These are phyloP conservation scores for Mentha longifolia DNA, from an alignment of 257 asterid genomes.

Conservation along the genomic window DNA sequence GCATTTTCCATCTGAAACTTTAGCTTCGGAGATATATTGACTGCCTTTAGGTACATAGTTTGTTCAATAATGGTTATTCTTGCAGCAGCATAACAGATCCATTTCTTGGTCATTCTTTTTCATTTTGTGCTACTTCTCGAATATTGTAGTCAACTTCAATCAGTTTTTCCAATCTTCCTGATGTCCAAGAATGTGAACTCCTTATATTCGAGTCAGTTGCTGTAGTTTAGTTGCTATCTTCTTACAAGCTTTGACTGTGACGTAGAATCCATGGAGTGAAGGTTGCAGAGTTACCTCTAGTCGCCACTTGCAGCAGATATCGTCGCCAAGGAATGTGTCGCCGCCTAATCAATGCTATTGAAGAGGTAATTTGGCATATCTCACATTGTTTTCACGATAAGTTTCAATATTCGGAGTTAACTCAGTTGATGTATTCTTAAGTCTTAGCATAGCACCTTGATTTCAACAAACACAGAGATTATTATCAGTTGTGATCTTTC, in stretches of 20 bases:
- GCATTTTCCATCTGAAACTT: background rate
- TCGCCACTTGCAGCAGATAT: slow-evolving; percentile 91
- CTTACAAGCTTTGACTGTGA: slow-evolving; percentile 34
- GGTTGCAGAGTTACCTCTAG: slow-evolving; percentile 95
- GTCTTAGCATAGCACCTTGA: background rate
- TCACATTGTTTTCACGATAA: slow-evolving; percentile 21
- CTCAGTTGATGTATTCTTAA: background rate
- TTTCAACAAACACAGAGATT: slow-evolving; percentile 4
- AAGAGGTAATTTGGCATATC: slow-evolving; percentile 58
- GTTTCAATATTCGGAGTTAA: background rate
- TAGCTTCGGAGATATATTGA: slow-evolving; percentile 4
- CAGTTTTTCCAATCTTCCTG: slow-evolving; percentile 10
- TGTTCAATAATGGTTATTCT: slow-evolving; percentile 15
- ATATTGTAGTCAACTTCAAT: background rate
- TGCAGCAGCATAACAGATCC: slow-evolving; percentile 9
- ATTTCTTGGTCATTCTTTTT: slow-evolving; percentile 10
- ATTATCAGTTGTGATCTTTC: background rate
- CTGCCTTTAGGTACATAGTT: slow-evolving; percentile 16
- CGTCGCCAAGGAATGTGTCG: slow-evolving; percentile 99
- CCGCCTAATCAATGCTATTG: slow-evolving; percentile 71
- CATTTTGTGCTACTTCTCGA: slow-evolving; percentile 8
- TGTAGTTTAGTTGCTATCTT: slow-evolving; percentile 17
- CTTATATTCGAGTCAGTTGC: slow-evolving; percentile 2
- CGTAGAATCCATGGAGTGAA: slow-evolving; percentile 86
- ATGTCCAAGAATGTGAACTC: slow-evolving; percentile 3